phyloP scores from a whole-genome alignment of 2,329 filamentous ascomycete species.

The Cryphonectria parasitica region DNA sequence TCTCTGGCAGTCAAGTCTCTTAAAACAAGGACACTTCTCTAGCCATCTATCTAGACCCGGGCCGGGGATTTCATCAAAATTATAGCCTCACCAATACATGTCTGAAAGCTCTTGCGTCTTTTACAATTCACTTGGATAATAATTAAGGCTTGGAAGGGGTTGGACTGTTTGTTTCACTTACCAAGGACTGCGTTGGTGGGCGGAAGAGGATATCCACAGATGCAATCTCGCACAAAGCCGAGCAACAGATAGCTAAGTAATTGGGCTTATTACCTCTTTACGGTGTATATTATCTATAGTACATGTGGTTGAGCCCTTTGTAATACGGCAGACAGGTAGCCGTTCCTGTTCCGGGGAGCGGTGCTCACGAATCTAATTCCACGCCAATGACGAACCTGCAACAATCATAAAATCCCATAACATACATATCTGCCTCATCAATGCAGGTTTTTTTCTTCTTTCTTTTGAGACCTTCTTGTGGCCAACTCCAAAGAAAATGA shows the following conservation, averaged over 20 bases:
- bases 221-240: neutral
- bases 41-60: too few relatives aligned
- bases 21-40: too few relatives aligned
- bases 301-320: neutral
- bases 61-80: too few relatives aligned
- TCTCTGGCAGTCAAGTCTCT: neutral
- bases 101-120: too few relatives aligned
- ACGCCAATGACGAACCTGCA: neutral
- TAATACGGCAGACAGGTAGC: neutral
- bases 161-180: too few relatives aligned
- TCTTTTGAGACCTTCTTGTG: neutral
- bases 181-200: too few relatives aligned
- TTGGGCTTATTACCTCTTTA: neutral
- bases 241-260: neutral
- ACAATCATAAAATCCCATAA: neutral
- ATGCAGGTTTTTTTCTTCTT: neutral
- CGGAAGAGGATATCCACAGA: neutral
- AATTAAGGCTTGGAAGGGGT: too few relatives aligned
- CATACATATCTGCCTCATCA: neutral
- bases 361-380: neutral
- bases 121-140: too few relatives aligned
- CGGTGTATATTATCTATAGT: slow-evolving; percentile 2
- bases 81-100: neutral
- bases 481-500: neutral
- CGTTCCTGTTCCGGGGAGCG: neutral